These are phyloP conservation scores for Candida jianshihensis DNA, from an alignment of 805 yeast species.

Conservation along the genomic window DNA sequence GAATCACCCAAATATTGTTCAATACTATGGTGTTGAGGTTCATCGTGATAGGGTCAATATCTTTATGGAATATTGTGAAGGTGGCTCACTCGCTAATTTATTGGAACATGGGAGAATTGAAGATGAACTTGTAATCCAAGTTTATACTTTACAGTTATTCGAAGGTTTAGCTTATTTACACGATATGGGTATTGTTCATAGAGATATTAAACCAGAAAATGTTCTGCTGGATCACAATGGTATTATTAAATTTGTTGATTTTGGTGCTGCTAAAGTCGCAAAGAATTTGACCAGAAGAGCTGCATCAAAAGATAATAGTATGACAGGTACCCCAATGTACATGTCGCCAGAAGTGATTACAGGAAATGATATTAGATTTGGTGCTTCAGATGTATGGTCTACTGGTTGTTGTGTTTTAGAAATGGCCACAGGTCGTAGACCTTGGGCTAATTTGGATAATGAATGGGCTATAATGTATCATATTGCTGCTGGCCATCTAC, in stretches of 20 bases:
- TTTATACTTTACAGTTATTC: slow-evolving; percentile 84
- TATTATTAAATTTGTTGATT: slow-evolving; percentile 90
- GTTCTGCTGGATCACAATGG: slow-evolving; percentile 86
- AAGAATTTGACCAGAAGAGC: slow-evolving; percentile 42
- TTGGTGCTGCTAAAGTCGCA: slow-evolving; percentile 94
- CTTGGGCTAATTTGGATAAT: slow-evolving; percentile 94
- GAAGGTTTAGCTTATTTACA: slow-evolving; percentile 95
- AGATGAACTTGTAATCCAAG: slow-evolving; percentile 88
- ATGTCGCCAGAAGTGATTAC: slow-evolving; percentile 97
- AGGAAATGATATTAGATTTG: slow-evolving; percentile 43
- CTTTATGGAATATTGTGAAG: slow-evolving; percentile 96
- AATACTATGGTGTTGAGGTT: slow-evolving; percentile 94
- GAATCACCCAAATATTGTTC: slow-evolving; percentile 94
- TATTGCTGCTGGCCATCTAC: slow-evolving; percentile 91
- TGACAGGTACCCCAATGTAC: slow-evolving; percentile 95
- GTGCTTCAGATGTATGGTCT: slow-evolving; percentile 82
- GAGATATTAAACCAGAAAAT: slow-evolving; percentile 95
- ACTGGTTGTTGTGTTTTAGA: slow-evolving; percentile 93
- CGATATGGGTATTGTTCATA: slow-evolving; percentile 90
- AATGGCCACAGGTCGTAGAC: slow-evolving; percentile 94
- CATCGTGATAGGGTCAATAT: slow-evolving; percentile 92
- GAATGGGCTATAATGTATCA: slow-evolving; percentile 99
- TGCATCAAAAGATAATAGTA: slow-evolving; percentile 25
- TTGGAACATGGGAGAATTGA: slow-evolving; percentile 91
- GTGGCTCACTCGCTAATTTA: slow-evolving; percentile 83